phyloP scores from a whole-genome alignment of 306 rosid genomes.

The Leucaena leucocephala region DNA sequence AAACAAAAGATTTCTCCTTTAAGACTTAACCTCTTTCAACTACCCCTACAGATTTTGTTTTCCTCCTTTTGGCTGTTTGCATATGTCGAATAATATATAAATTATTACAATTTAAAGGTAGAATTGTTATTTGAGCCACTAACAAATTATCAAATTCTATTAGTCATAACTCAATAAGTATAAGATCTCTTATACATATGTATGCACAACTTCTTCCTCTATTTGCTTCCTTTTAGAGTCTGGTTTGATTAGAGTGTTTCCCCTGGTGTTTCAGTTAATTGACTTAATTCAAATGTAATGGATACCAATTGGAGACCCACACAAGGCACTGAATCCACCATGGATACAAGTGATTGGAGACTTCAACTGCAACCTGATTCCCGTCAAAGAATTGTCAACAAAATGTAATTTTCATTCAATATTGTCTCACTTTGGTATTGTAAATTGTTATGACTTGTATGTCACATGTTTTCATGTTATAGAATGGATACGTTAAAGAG shows the following conservation, averaged over 20 bases:
- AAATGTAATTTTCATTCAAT: conserved; percentile 49
- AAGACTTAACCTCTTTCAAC: neutral
- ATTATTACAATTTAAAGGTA: neutral
- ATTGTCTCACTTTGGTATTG: conserved; percentile 1
- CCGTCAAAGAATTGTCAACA: conserved; percentile 53
- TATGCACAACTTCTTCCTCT: neutral
- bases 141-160: neutral
- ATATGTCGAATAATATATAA: neutral
- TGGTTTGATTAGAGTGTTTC: conserved; percentile 13
- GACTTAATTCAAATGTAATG: conserved; percentile 29
- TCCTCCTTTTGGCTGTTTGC: neutral
- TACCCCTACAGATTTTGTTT: neutral
- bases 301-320: conserved; percentile 51
- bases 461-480: neutral
- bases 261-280: conserved; percentile 24
- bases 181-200: neutral
- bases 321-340: conserved; percentile 44
- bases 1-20: neutral
- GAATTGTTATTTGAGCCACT: neutral
- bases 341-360: conserved; percentile 58
- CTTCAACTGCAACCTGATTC: conserved; percentile 44
- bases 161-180: neutral
- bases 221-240: conserved; percentile 21
- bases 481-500: conserved; percentile 85
- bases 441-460: neutral